These are phyloP conservation scores for Aotearoamyces nothofagi DNA, from an alignment of 2,329 filamentous ascomycete genomes.

Conservation along the genomic window DNA sequence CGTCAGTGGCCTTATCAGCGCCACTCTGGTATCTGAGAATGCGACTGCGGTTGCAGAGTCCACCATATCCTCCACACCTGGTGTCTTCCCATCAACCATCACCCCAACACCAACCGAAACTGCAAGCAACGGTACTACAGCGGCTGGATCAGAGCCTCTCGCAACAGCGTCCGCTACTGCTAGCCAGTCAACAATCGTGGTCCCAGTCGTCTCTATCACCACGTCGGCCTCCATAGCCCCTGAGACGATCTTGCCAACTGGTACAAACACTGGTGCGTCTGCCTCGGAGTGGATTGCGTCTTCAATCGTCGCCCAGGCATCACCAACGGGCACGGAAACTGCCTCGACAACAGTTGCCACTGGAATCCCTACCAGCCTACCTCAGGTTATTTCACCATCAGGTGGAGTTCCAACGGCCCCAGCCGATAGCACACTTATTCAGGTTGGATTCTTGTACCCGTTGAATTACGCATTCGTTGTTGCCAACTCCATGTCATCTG, in stretches of 20 bases:
- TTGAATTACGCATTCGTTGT: conserved; percentile 80
- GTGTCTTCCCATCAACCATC: conserved; percentile 1
- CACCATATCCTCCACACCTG: background rate
- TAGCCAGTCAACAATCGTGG: too few relatives aligned
- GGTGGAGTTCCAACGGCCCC: conserved; percentile 10
- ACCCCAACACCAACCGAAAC: background rate
- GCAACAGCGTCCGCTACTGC: conserved; percentile 3
- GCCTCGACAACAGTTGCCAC: conserved; percentile 9
- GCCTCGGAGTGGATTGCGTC: conserved; percentile 14
- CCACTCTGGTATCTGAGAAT: background rate
- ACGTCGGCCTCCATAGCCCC: conserved; percentile 1
- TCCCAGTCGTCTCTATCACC: background rate
- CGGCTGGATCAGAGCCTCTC: conserved; percentile 4
- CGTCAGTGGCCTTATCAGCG: background rate
- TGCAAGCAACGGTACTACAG: conserved; percentile 4
- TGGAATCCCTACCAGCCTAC: conserved; percentile 12
- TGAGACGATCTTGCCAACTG: conserved; percentile 10
- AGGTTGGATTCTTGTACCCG: conserved; percentile 68
- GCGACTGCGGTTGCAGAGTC: background rate
- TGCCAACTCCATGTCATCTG: conserved; percentile 52
- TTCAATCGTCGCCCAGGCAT: conserved; percentile 13
- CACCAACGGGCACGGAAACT: conserved; percentile 7
- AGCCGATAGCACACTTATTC: conserved; percentile 54
- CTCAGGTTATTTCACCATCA: conserved; percentile 15
- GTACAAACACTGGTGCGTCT: conserved; percentile 9